Percentiles rank a stretch among this genome's conserved stretches.
phyloP scores from a whole-genome alignment of 139 green algal species.

The Volvox reticuliferus region DNA sequence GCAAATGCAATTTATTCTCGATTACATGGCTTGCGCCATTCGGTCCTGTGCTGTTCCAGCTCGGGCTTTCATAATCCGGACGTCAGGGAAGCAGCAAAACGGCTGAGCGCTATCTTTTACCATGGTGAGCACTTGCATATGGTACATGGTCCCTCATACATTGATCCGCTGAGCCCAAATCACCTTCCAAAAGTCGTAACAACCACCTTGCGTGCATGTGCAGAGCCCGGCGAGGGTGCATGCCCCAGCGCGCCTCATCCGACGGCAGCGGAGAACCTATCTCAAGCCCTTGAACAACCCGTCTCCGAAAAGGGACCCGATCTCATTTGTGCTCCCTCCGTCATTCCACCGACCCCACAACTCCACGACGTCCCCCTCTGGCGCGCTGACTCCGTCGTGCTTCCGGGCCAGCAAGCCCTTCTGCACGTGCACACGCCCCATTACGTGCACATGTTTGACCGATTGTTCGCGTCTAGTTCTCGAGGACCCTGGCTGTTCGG shows the following conservation, averaged over 20 bases:
- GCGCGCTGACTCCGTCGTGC: slow-evolving; percentile 56
- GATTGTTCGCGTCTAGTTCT: slow-evolving; percentile 39
- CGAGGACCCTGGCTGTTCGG: slow-evolving; percentile 60
- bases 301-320: no score
- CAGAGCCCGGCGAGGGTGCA: no score
- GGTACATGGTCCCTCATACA: no score
- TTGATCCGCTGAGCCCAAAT: no score
- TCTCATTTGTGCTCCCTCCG: no score
- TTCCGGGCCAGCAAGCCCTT: slow-evolving; percentile 53
- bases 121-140: not conserved
- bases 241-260: no score
- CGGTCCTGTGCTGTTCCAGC: not conserved
- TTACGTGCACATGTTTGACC: slow-evolving; percentile 65
- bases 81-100: not conserved
- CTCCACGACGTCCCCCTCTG: slow-evolving; percentile 63
- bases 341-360: not conserved
- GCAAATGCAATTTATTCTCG: no score
- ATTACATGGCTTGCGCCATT: no score
- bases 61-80: slow-evolving; percentile 3
- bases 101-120: slow-evolving; percentile 1
- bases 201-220: no score
- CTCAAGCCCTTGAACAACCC: no score
- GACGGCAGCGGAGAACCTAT: no score
- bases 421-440: slow-evolving; percentile 44
- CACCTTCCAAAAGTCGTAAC: no score